Conservation (phyloP, 805 yeast species). For the Saccharomycopsis sp. region DNA sequence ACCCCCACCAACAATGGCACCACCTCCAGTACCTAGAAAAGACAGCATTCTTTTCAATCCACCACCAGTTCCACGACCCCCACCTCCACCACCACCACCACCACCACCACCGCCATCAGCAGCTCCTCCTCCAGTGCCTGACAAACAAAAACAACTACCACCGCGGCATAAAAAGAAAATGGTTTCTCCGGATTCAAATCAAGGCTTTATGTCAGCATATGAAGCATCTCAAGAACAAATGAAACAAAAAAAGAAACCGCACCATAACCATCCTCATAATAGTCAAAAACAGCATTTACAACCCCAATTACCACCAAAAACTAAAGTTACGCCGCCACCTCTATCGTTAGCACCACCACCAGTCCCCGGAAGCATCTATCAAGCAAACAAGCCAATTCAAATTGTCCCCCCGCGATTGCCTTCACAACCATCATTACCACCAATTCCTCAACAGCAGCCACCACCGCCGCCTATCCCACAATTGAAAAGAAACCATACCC, state of each 20-base stretch:
- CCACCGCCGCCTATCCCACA: no score
- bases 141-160: not conserved
- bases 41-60: slow-evolving; percentile 8
- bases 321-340: slow-evolving; percentile 2
- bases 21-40: slow-evolving; percentile 17
- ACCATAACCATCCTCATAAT: not conserved
- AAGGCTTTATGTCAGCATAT: slow-evolving; percentile 13
- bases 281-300: no score
- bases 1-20: slow-evolving; percentile 1
- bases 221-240: slow-evolving; percentile 15
- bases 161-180: not conserved
- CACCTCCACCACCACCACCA: slow-evolving; percentile 21
- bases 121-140: slow-evolving; percentile 7
- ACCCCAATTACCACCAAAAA: no score
- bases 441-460: no score
- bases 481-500: no score
- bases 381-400: no score
- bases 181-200: no score
- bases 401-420: no score
- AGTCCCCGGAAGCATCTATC: slow-evolving; percentile 7
- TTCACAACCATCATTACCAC: no score
- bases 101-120: slow-evolving; percentile 20
- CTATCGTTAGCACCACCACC: slow-evolving; percentile 16
- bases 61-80: slow-evolving; percentile 12
- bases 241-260: slow-evolving; percentile 3